A percentile compares a stretch with the other conserved stretches of the same genome.
Conservation (phyloP, 192 early-diverging fungal genomes). For the Entomortierella lignicola region DNA sequence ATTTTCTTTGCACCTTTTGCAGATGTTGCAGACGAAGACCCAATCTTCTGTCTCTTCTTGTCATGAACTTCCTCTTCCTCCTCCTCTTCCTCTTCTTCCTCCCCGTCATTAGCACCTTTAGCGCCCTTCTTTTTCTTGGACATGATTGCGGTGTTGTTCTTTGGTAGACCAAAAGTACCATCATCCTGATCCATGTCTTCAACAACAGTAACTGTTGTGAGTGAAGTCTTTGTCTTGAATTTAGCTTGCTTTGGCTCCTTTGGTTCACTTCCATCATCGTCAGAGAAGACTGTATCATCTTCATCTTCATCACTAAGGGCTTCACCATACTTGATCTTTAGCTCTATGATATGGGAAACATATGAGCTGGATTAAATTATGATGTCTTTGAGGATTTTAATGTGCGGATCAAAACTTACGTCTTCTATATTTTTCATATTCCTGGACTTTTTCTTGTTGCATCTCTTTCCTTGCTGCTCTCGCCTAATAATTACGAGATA, state of each 20-base stretch:
- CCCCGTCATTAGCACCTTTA: conserved; percentile 3
- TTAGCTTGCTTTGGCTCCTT: conserved; percentile 64
- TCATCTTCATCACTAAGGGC: conserved; percentile 54
- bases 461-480: conserved; percentile 63
- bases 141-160: conserved; percentile 32
- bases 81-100: conserved; percentile 22
- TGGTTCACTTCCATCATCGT: conserved; percentile 35
- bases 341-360: conserved; percentile 7
- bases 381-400: background rate
- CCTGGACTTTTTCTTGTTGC: conserved; percentile 64
- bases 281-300: conserved; percentile 51
- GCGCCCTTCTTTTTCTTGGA: conserved; percentile 12
- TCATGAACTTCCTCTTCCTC: conserved; percentile 9
- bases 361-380: too few species aligned
- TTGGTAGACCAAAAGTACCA: conserved; percentile 37
- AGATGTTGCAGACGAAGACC: conserved; percentile 38
- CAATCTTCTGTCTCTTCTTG: conserved; percentile 41
- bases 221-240: conserved; percentile 62
- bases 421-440: conserved; percentile 61
- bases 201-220: conserved; percentile 80
- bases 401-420: conserved; percentile 18
- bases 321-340: conserved; percentile 53
- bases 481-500: conserved; percentile 12
- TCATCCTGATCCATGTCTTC: conserved; percentile 73
- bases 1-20: conserved; percentile 37